Evolutionary conservation across 108 stramenopile species (phyloP), one percentile per base, ranked within the genome.

Genomic region (Schizochytrium sp.): DNA sequence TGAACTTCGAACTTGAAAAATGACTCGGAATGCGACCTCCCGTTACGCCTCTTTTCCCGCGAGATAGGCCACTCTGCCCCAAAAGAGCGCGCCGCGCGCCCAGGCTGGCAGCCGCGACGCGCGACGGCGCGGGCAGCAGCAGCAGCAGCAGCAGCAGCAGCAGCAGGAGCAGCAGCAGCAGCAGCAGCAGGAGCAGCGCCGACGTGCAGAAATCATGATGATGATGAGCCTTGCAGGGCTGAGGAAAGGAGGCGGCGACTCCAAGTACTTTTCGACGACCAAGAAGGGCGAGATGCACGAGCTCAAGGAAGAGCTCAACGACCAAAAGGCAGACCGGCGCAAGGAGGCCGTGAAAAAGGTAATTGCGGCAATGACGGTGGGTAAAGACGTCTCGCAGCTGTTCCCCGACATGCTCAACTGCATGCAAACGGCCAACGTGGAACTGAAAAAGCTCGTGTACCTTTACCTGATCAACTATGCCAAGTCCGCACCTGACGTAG

Each of bases 341-440:
- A 97, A 97, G 43, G 98, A 99, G 90, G 99, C 99, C 29, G 98
- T 99, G 71, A 99, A 99, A 92, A 99, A 99, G 92, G 99, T 99
- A 43, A 99, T 99, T 90, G 99, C 99, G 8, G 93, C 92, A 91
- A 98, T 99, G 98, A 99, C 99, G 14, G 98, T 99, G 6, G 99
- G 99, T 43, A 99, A 99, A 91, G 99, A 99, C 90, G 98, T 99
- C 19, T 95, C 95, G 72, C 95, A 92, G 92, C 96, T 99, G 29
- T 98, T 99, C 91, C 97, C 98, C 0, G 98, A 99, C 92, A 98
- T 99, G 3, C 90, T 99, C 21, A 99, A 99, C 90, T 99, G 99
- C 94, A 98, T 98, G 60, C 98, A 99, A 87, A 99, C 98, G n/a
- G 93, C 92, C 87, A 99, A 99, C 92, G 97, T 99, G 76, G 99